Conservation (phyloP, 108 stramenopile genomes). For the Pseudonitzschia pungens region DNA sequence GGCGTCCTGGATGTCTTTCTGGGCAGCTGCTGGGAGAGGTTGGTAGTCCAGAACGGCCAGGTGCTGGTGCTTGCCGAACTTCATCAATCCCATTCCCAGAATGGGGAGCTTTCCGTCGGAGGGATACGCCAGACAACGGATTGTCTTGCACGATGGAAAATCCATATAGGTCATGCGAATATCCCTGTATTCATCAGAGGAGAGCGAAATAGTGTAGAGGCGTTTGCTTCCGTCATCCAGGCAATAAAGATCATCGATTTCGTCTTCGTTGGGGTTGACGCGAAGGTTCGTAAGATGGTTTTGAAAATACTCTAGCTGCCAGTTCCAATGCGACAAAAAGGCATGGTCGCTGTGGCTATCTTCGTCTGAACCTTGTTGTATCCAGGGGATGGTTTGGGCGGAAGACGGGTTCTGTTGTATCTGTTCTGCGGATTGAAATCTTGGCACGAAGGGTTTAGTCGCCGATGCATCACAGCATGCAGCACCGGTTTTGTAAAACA, state of each 20-base stretch:
- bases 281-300: conserved; percentile 8
- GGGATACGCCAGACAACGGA: conserved; percentile 12
- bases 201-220: conserved; percentile 9
- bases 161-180: conserved; percentile 18
- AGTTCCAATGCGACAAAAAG: conserved; percentile 17
- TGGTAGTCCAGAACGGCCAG: conserved; percentile 14
- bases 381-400: background rate
- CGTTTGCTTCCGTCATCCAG: background rate
- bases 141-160: background rate
- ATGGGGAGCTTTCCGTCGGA: background rate
- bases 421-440: background rate
- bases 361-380: background rate
- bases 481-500: background rate
- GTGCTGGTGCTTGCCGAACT: background rate
- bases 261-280: background rate
- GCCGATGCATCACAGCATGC: background rate
- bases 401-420: background rate
- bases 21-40: background rate
- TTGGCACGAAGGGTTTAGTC: background rate
- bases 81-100: conserved; percentile 12
- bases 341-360: background rate
- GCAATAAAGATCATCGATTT: background rate
- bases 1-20: background rate
- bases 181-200: conserved; percentile 19
- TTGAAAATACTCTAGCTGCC: conserved; percentile 5